phyloP scores from a whole-genome alignment of 139 green algal genomes.

The Picochlorum sp. region DNA sequence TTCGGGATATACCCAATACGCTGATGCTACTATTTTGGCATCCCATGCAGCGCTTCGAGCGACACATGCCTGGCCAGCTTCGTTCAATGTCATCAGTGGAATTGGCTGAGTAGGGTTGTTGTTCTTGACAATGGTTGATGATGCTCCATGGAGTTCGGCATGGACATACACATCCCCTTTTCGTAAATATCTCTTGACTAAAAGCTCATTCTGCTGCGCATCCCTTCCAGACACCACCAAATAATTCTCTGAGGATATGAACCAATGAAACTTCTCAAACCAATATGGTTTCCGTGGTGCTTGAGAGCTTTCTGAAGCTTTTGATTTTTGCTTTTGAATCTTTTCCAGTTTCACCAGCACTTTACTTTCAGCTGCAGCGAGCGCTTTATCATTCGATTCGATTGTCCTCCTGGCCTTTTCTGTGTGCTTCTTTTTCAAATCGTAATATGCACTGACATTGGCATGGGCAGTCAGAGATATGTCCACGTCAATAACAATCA shows the following conservation, averaged over 20 bases:
- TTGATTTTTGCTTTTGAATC: constrained; percentile 23
- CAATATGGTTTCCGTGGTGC: constrained; percentile 77
- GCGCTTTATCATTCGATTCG: constrained; percentile 56
- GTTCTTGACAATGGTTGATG: constrained; percentile 84
- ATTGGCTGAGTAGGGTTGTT: constrained; percentile 38
- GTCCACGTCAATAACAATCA: constrained; percentile 65
- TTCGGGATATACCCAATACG: constrained; percentile 88
- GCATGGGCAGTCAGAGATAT: constrained; percentile 67
- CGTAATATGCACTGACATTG: constrained; percentile 70
- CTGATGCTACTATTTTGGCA: constrained; percentile 80
- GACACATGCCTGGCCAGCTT: constrained; percentile 78
- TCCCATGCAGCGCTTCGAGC: constrained; percentile 86
- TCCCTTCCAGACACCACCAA: constrained; percentile 84
- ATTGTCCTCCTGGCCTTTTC: constrained; percentile 79
- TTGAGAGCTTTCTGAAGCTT: constrained; percentile 8
- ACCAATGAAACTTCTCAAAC: constrained; percentile 98
- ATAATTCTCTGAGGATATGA: constrained; percentile 88
- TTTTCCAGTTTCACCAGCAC: constrained; percentile 56
- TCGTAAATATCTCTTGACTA: constrained; percentile 76
- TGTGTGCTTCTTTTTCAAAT: constrained; percentile 58
- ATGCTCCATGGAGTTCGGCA: constrained; percentile 87
- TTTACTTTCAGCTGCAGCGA: constrained; percentile 86
- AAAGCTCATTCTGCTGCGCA: constrained; percentile 92
- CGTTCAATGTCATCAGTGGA: constrained; percentile 60
- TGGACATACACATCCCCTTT: constrained; percentile 83